Conservation (phyloP, 2,329 filamentous ascomycete species). For the Fonsecaea pugnacius region DNA sequence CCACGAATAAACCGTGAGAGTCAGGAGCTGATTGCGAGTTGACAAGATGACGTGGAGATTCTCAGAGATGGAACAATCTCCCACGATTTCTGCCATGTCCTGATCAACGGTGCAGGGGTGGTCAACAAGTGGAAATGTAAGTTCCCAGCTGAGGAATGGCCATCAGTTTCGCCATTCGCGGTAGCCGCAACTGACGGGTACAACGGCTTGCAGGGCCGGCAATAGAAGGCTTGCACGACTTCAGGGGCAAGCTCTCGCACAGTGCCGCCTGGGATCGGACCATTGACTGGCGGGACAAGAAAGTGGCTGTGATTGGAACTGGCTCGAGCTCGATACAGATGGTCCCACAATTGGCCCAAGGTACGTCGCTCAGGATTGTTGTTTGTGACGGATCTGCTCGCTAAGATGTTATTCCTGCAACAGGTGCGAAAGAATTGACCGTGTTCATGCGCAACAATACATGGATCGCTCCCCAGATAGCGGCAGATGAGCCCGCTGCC, state of each 20-base stretch:
- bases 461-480: constrained; percentile 38
- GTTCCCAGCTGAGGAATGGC: no score
- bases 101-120: constrained; percentile 28
- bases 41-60: constrained; percentile 17
- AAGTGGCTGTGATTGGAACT: constrained; percentile 24
- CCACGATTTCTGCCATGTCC: constrained; percentile 23
- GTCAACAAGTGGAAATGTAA: constrained; percentile 40
- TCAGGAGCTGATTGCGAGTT: neutral
- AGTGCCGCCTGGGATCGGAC: constrained; percentile 41
- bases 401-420: no score
- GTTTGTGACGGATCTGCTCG: no score
- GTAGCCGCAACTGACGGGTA: no score
- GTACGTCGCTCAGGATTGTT: neutral
- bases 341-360: constrained; percentile 43
- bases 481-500: constrained; percentile 18
- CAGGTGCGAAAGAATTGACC: constrained; percentile 38
- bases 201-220: constrained; percentile 46
- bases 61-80: constrained; percentile 20
- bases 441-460: constrained; percentile 41
- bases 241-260: constrained; percentile 43
- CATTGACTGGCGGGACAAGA: constrained; percentile 38
- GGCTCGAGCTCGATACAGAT: constrained; percentile 30
- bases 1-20: no score
- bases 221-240: constrained; percentile 43
- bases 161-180: constrained; percentile 19